Percentiles rank a stretch among this genome's conserved stretches.
Conservation (phyloP, 345 rosid species). For the Acer saccharum region DNA sequence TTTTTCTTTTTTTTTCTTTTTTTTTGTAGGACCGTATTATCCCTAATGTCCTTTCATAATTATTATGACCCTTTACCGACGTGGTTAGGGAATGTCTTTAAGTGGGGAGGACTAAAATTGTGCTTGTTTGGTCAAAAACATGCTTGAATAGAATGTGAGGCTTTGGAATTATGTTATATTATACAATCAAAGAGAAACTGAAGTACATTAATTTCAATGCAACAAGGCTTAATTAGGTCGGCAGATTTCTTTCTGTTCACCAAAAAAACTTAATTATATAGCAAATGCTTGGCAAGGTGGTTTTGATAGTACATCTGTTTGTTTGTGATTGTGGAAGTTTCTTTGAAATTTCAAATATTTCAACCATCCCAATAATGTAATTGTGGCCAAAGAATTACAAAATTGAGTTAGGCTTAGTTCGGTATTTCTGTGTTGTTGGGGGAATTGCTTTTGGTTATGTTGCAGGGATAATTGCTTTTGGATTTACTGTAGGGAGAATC, state of each 20-base stretch:
- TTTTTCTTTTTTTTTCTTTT: no score
- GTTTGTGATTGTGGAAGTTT: background rate
- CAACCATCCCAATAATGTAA: background rate
- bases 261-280: background rate
- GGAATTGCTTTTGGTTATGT: no score
- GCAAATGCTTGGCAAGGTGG: no score
- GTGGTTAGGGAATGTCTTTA: no score
- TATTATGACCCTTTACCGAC: no score
- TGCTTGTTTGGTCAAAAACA: background rate
- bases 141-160: background rate
- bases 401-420: background rate
- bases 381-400: background rate
- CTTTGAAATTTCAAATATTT: background rate
- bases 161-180: background rate
- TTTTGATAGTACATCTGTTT: background rate
- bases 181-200: background rate
- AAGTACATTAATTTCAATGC: background rate
- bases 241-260: background rate
- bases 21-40: no score
- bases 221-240: background rate
- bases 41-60: no score
- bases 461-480: no score
- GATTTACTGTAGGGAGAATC: no score
- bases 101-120: no score
- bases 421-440: no score